These are phyloP conservation scores for Aspergillus carlsbadensis DNA, from an alignment of 495 filamentous ascomycete genomes.

Conservation along the genomic window DNA sequence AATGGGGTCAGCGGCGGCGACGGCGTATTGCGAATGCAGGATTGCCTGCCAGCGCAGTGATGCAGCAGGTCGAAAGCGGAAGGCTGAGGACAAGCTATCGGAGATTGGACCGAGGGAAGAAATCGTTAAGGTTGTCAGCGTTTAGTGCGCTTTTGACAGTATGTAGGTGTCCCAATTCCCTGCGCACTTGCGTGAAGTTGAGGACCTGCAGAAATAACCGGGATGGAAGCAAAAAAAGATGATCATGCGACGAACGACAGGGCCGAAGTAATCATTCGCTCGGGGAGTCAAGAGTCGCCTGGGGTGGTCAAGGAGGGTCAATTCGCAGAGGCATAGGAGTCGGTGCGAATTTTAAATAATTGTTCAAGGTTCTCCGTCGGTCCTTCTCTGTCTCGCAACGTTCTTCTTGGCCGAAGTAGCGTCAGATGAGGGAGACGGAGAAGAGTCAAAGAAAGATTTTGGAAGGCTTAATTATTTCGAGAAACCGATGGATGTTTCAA, in stretches of 20 bases:
- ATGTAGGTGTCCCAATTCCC: slow-evolving; percentile 33
- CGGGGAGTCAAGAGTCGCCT: slow-evolving; percentile 10
- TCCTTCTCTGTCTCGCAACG: slow-evolving; percentile 5
- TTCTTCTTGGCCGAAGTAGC: slow-evolving; percentile 8
- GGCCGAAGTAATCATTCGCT: slow-evolving; percentile 30
- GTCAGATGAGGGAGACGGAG: slow-evolving; percentile 12
- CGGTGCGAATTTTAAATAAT: not conserved
- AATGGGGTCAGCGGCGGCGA: slow-evolving; percentile 19
- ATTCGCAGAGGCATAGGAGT: slow-evolving; percentile 10
- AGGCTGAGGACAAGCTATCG: slow-evolving; percentile 37
- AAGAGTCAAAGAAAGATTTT: slow-evolving; percentile 32
- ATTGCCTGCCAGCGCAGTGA: slow-evolving; percentile 45
- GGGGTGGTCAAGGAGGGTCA: slow-evolving; percentile 9
- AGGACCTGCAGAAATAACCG: slow-evolving; percentile 28
- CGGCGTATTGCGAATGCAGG: slow-evolving; percentile 25
- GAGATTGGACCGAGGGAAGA: slow-evolving; percentile 32
- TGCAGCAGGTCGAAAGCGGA: slow-evolving; percentile 46
- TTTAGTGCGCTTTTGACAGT: slow-evolving; percentile 28
- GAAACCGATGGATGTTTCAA: slow-evolving; percentile 32
- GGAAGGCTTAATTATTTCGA: slow-evolving; percentile 28
- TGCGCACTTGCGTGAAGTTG: slow-evolving; percentile 45
- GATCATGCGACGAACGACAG: slow-evolving; percentile 34
- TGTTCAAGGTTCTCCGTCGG: slow-evolving; percentile 8
- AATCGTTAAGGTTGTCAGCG: slow-evolving; percentile 30
- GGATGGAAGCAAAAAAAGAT: slow-evolving; percentile 31